These are phyloP conservation scores for Chaetoscypha palmicola DNA, from an alignment of 2,329 filamentous ascomycete species.

Conservation along the genomic window DNA sequence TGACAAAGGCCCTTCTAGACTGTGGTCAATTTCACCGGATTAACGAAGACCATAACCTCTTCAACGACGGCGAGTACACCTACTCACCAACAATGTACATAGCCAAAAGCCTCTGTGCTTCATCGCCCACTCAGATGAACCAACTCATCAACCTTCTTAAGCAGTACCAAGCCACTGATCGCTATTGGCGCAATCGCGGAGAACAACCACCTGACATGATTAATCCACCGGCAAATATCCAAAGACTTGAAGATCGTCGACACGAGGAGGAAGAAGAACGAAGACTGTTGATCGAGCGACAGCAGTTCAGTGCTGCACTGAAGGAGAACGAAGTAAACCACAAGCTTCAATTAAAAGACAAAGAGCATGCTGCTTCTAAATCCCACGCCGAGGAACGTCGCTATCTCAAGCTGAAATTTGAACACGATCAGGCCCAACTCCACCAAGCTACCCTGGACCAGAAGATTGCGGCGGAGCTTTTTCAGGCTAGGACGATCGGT, in stretches of 20 bases:
- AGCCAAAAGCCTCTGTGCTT: slow-evolving; percentile 18
- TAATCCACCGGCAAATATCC: slow-evolving; percentile 12
- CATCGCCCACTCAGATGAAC: slow-evolving; percentile 9
- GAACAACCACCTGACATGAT: slow-evolving; percentile 14
- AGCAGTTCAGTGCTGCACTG: slow-evolving; percentile 5
- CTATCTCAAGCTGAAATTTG: not conserved
- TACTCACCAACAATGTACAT: slow-evolving; percentile 63
- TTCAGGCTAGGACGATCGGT: not conserved
- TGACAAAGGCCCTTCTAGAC: slow-evolving; percentile 52
- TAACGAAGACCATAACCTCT: slow-evolving; percentile 53
- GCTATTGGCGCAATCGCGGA: slow-evolving; percentile 17
- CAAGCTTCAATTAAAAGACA: not conserved
- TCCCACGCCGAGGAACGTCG: not conserved
- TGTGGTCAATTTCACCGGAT: slow-evolving; percentile 58
- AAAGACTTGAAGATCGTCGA: slow-evolving; percentile 9
- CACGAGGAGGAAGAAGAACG: slow-evolving; percentile 8
- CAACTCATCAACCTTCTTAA: slow-evolving; percentile 14
- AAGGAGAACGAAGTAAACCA: not conserved
- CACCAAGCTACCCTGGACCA: not conserved
- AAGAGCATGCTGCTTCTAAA: not conserved
- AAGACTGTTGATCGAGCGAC: slow-evolving; percentile 9
- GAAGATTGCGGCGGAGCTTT: not conserved
- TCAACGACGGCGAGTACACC: slow-evolving; percentile 44
- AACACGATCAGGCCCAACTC: not conserved
- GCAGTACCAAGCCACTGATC: slow-evolving; percentile 9